Evolutionary conservation across 768 basidiomycete genomes (phyloP).

Genomic region (Tephrocybe sp.): DNA sequence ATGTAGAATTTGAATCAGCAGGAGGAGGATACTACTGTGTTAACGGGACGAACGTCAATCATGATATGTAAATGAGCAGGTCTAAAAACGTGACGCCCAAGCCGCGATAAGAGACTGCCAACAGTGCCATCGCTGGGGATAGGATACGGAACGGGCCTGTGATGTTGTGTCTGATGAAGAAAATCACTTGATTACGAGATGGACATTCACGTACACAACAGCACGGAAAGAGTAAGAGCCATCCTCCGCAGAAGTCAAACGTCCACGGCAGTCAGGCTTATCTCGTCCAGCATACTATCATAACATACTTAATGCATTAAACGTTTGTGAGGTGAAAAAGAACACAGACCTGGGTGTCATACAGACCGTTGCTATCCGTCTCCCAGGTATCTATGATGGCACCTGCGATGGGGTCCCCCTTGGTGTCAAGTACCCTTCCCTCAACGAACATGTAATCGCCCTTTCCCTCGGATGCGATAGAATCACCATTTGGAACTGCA

Average conservation of each 20-base stretch:
- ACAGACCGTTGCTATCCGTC: conserved; percentile 61
- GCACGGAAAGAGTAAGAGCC: conserved; percentile 73
- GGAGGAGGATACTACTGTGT: background rate
- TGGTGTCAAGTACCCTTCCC: conserved; percentile 62
- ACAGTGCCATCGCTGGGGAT: conserved; percentile 81
- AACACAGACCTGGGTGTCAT: conserved; percentile 35
- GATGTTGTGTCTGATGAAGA: background rate
- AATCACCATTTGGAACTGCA: conserved; percentile 64
- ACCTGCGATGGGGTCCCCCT: conserved; percentile 62
- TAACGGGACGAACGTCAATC: conserved; percentile 46
- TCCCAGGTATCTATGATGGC: conserved; percentile 86
- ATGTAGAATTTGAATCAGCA: background rate
- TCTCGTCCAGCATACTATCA: conserved; percentile 53
- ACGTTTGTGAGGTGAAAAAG: background rate
- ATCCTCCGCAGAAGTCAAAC: conserved; percentile 55
- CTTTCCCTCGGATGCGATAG: conserved; percentile 86
- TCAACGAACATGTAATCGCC: conserved; percentile 84
- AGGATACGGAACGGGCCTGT: conserved; percentile 62
- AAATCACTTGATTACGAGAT: background rate
- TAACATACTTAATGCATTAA: background rate
- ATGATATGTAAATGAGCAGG: conserved; percentile 82
- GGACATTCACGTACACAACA: conserved; percentile 44
- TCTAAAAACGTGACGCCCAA: conserved; percentile 72
- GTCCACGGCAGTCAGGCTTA: conserved; percentile 73
- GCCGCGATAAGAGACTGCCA: conserved; percentile 51